Conservation (phyloP, 495 filamentous ascomycete genomes). For the Penicillium goetzii region DNA sequence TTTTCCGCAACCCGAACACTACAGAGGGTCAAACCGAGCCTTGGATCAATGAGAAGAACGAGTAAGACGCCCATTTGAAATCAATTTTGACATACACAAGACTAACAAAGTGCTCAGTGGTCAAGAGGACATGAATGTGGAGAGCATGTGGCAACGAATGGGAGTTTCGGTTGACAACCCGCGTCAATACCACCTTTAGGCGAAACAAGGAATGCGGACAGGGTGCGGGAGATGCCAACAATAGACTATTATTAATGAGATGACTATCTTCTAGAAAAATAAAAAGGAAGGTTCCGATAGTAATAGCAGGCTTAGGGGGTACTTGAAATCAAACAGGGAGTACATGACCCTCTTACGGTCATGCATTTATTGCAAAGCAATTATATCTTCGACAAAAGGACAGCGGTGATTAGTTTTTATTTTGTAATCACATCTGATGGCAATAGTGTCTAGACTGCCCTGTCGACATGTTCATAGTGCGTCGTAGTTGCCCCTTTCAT, state of each 20-base stretch:
- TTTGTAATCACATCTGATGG: too few relatives aligned
- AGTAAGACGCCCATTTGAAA: constrained; percentile 38
- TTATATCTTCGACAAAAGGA: too few relatives aligned
- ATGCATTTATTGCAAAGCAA: too few relatives aligned
- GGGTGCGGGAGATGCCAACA: background rate
- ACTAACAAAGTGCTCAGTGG: constrained; percentile 40
- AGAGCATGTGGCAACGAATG: constrained; percentile 48
- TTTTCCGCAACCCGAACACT: constrained; percentile 53
- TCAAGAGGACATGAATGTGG: constrained; percentile 53
- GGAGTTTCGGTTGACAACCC: constrained; percentile 38
- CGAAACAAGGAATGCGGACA: background rate
- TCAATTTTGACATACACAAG: background rate
- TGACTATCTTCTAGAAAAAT: too few relatives aligned
- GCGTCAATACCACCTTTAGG: constrained; percentile 43
- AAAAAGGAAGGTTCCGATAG: too few relatives aligned
- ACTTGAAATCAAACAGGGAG: too few relatives aligned
- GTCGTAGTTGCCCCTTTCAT: too few relatives aligned
- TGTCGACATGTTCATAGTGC: too few relatives aligned
- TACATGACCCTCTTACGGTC: too few relatives aligned
- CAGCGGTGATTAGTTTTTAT: too few relatives aligned
- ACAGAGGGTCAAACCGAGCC: constrained; percentile 52
- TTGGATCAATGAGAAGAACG: constrained; percentile 42
- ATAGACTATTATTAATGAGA: background rate
- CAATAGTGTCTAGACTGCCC: too few relatives aligned
- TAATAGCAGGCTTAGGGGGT: too few relatives aligned